These are phyloP conservation scores for Clitoria ternatea DNA, from an alignment of 306 rosid genomes.

Conservation along the genomic window DNA sequence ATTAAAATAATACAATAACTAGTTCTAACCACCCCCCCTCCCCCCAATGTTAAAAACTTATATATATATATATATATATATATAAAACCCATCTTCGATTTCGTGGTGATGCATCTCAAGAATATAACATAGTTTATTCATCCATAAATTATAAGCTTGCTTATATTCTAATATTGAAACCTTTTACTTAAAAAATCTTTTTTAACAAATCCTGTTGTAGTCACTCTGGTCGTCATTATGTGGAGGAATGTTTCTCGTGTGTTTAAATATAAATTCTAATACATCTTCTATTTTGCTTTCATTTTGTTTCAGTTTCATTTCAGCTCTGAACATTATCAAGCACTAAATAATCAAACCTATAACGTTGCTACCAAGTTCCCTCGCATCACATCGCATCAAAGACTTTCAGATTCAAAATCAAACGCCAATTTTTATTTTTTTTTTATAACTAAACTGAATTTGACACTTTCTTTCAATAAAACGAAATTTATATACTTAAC, in stretches of 20 bases:
- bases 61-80: too few relatives aligned
- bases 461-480: not conserved
- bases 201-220: too few relatives aligned
- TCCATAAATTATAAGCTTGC: too few relatives aligned
- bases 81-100: too few relatives aligned
- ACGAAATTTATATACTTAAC: not conserved
- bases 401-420: not conserved
- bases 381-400: not conserved
- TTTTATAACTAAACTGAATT: not conserved
- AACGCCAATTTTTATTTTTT: not conserved
- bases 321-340: not conserved
- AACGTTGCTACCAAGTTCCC: conserved; percentile 7
- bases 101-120: too few relatives aligned
- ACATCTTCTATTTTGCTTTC: not conserved
- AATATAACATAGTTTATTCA: too few relatives aligned
- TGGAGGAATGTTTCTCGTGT: conserved; percentile 22
- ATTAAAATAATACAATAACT: too few relatives aligned
- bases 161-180: too few relatives aligned
- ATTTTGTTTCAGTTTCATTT: not conserved
- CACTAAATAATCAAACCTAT: not conserved
- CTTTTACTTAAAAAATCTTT: too few relatives aligned
- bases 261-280: not conserved
- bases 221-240: not conserved
- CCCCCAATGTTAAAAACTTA: too few relatives aligned
- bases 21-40: too few relatives aligned